Base-by-base conservation (phyloP, 225 moss, liverwort and hornwort species). In the Rhytidiadelphus loreus region DNA sequence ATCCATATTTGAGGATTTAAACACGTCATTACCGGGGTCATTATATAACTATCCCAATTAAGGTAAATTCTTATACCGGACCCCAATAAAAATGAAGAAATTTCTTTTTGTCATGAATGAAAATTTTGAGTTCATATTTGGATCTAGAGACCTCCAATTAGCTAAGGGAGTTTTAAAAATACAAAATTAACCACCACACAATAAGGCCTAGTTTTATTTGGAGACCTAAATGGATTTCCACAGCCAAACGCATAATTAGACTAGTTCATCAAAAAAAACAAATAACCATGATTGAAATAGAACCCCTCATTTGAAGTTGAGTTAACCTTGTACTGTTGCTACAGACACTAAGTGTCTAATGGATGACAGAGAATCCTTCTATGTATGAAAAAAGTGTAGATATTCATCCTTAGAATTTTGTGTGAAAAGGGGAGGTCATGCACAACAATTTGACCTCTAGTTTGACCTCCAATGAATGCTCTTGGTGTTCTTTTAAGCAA, bases 31-130 rank as follows among this genome's bases (percentile, higher is more conserved):
- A 43, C 9, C n/a, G n/a, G n/a, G n/a, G n/a, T n/a, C n/a, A n/a
- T n/a, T n/a, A n/a, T n/a, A 16, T 29, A 28, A 8, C 39, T 69
- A 39, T 24, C 23, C 0, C n/a, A 69, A 69, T 39, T 4, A 39
- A 1, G 0, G 0, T 39, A 39, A 7, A 8, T 8, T 4, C 23
- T 69, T 24, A 14, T 8, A 3, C 3, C 25, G 13, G 6, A 3
- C 13, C 0, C 8, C 3, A 8, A 23, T 41, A 24, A 16, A 29
- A 43, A 73, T 11, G 8, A 46, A n/a, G 46, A 11, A 5, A 46
- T 7, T 44, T 29, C 44, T 69, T 17, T 73, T 73, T 73, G 0
- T 19, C 8, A 41, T 0, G 0, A 41, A 15, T 41, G 41, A 41
- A 69, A 41, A 41, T 70, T 70, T 41, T 41, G 25, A 8, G 8